Base-by-base conservation (phyloP, 2,329 filamentous ascomycete species). In the Fusarium coffeatum region DNA sequence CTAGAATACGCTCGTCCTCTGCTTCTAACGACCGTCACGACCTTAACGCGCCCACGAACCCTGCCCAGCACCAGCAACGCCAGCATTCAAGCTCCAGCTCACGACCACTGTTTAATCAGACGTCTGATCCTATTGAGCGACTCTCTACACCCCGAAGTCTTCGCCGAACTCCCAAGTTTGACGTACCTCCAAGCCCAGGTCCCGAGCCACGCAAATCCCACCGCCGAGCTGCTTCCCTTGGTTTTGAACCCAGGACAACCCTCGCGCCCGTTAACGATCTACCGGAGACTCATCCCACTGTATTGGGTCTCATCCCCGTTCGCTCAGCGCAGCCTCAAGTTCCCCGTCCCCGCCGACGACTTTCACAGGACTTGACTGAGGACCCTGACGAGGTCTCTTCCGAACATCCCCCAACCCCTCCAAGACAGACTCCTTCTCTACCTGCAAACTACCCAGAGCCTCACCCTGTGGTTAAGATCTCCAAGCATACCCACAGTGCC, bases 401-500 rank as follows among this genome's bases (percentile, higher is more conserved):
- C 28, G 74, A 80, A 61, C 71, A 68, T 62, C 71, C 72, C 25
- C 69, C 72, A 73, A 59, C 76, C 56, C 72, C 72, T 53, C 66
- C 56, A 50, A 76, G 55, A 47, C 66, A 65, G 50, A 74, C 75
- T 57, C 72, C 74, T 54, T 74, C 78, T 65, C 73, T 76, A 32
- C 74, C 76, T 66, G 65, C 75, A 57, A 72, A 79, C 58, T 78
- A 71, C 64, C 76, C 79, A 53, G 78, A 82, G 56, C 79, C 83
- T 43, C 84, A 86, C 67, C 83, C 84, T 9, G 81, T 82, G 56
- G 78, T 86, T 66, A 89, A 89, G 76, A 90, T 98, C 79, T 97
- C 94, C 49, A 91, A 89, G 74, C 90, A 92, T 71, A 97, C 93
- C 48, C 92, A 93, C 70, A 93, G 92, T 79, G 95, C 96, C 40